A percentile compares a stretch with the other conserved stretches of the same genome.
phyloP scores from a whole-genome alignment of 257 asterid genomes.

The Solanum dulcamara region DNA sequence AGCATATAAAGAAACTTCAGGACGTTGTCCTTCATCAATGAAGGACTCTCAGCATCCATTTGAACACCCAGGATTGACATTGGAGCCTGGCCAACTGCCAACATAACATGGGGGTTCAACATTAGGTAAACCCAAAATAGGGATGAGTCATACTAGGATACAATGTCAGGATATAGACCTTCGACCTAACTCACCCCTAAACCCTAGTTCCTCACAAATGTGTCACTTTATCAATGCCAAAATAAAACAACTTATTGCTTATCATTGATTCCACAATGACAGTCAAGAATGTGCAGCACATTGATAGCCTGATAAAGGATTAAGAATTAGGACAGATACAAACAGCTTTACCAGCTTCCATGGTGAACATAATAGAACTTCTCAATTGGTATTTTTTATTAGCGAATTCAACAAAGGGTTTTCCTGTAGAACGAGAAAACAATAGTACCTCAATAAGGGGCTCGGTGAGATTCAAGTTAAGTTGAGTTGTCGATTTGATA shows the following conservation, averaged over 20 bases:
- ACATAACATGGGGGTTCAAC: neutral
- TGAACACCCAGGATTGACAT: neutral
- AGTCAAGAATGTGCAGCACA: neutral
- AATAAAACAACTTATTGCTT: neutral
- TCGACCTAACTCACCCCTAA: neutral
- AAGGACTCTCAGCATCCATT: neutral
- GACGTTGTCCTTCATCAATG: neutral
- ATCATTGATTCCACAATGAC: neutral
- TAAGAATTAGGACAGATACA: neutral
- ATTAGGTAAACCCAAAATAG: neutral
- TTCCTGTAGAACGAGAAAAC: neutral
- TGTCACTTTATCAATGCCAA: neutral
- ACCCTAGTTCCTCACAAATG: neutral
- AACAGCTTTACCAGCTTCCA: neutral
- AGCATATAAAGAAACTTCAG: neutral
- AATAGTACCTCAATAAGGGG: slow-evolving; percentile 69
- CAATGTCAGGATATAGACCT: neutral
- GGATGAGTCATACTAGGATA: neutral
- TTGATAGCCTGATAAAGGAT: neutral
- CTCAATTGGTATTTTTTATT: neutral
- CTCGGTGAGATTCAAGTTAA: slow-evolving; percentile 74
- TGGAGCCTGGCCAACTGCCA: neutral
- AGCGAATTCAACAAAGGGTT: neutral
- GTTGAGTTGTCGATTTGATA: slow-evolving; percentile 56
- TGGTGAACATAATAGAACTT: neutral